Evolutionary conservation across 2,329 filamentous ascomycete genomes (phyloP), one percentile per base, ranked within the genome.

Genomic region (Diaporthe nobilis): DNA sequence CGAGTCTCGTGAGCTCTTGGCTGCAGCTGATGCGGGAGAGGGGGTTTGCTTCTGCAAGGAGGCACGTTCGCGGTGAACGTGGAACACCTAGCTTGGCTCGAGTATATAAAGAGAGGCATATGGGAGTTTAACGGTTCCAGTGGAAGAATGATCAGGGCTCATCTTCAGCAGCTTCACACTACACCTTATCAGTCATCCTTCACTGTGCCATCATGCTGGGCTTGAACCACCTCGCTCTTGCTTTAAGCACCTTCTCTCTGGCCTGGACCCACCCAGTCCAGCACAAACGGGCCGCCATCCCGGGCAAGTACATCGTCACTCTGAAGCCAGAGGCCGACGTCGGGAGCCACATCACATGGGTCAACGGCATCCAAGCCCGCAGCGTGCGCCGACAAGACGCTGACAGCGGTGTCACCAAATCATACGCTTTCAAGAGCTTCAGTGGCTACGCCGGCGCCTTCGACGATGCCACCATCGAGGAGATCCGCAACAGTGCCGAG

Each of bases 391-490:
- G 71, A 6, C 57, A 63, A 47, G 70, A 63, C n/a, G 34, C 49
- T 31, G 49, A 31, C 3, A 70, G 34, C 60, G 74, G 74, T 15
- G 31, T 75, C 39, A 63, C 61, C 39, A 67, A 72, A n/a, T 55
- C 58, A 17, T 75, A 75, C 31, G 47, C 63, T n/a, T 72, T 75
- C 60, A 67, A 61, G 8, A 65, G 51, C 25, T 75, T 75, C 68
- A 61, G 37, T 15, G 74, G 68, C 22, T 73, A 75, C 28, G 74
- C 74, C n/a, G 68, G 68, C 5, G 44, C 74, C 13, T 75, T 72
- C 74, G 95, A 97, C 80, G 94, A 94, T 28, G 88, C 87, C 72
- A 93, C 95, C 82, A 98, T 98, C 96, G 96, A 95, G 51, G 95
- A 98, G 81, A 93, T 99, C 71, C 91, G 97, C 65, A 92, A 47